These are phyloP conservation scores for Daldinia vernicosa DNA, from an alignment of 495 filamentous ascomycete species.

Conservation along the genomic window DNA sequence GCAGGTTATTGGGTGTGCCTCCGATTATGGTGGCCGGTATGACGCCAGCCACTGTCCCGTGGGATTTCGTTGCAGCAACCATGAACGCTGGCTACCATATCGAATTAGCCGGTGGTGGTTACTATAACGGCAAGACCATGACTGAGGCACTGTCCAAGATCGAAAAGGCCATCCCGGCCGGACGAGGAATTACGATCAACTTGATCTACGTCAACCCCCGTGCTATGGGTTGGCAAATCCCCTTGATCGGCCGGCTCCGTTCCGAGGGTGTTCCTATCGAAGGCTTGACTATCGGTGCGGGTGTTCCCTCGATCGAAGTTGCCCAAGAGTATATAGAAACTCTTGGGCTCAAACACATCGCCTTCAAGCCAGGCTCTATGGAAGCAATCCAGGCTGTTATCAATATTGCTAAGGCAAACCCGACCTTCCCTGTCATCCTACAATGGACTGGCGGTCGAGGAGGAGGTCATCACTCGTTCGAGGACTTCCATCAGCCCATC, in stretches of 20 bases:
- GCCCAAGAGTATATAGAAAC: conserved; percentile 94
- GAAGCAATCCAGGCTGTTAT: conserved; percentile 91
- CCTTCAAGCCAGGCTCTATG: conserved; percentile 92
- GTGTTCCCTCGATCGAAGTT: conserved; percentile 92
- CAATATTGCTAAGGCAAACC: conserved; percentile 91
- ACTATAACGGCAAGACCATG: conserved; percentile 91
- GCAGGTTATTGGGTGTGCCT: conserved; percentile 85
- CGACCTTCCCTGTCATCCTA: conserved; percentile 85
- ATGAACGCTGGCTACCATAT: conserved; percentile 95
- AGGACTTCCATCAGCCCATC: conserved; percentile 94
- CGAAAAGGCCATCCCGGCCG: conserved; percentile 84
- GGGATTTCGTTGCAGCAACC: conserved; percentile 90
- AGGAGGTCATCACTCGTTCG: conserved; percentile 93
- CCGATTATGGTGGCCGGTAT: conserved; percentile 93
- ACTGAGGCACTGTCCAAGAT: conserved; percentile 90
- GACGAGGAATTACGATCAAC: conserved; percentile 92
- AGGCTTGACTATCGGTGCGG: conserved; percentile 92
- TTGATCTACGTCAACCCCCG: conserved; percentile 96
- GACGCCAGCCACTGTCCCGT: conserved; percentile 89
- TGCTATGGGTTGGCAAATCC: conserved; percentile 98
- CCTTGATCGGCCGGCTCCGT: conserved; percentile 83
- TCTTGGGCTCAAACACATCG: conserved; percentile 92
- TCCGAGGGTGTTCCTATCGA: conserved; percentile 92
- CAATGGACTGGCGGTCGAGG: conserved; percentile 97
- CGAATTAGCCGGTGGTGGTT: conserved; percentile 88